These are phyloP conservation scores for Leccinum pachyderme DNA, from an alignment of 1,284 basidiomycete species.

Conservation along the genomic window DNA sequence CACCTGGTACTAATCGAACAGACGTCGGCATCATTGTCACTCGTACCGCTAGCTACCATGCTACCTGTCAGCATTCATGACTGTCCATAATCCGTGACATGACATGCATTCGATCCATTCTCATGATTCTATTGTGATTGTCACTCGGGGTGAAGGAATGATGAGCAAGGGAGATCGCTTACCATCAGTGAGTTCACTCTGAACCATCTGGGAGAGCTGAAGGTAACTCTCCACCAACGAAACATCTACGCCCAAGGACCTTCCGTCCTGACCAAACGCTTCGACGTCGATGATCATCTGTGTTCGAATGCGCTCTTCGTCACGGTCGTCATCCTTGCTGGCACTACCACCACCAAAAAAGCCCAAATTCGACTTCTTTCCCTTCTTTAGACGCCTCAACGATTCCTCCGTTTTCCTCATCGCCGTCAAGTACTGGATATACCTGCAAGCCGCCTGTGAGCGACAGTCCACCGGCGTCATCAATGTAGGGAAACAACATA, in stretches of 20 bases:
- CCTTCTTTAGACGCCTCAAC: conserved; percentile 80
- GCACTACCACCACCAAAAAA: conserved; percentile 58
- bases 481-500: conserved; percentile 30
- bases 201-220: conserved; percentile 60
- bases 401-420: conserved; percentile 93
- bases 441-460: conserved; percentile 40
- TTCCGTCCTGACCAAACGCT: conserved; percentile 76
- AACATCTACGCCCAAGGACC: conserved; percentile 65
- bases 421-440: conserved; percentile 66
- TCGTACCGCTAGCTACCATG: conserved; percentile 62
- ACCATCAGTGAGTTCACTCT: conserved; percentile 41
- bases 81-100: conserved; percentile 14
- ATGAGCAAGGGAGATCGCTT: neutral
- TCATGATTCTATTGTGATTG: conserved; percentile 21
- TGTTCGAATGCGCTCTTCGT: conserved; percentile 76
- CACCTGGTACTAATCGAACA: conserved; percentile 13
- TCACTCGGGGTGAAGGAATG: neutral
- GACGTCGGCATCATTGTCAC: conserved; percentile 48
- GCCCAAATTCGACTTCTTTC: conserved; percentile 77
- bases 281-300: conserved; percentile 90
- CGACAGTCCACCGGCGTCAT: neutral
- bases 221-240: conserved; percentile 53
- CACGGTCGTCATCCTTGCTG: conserved; percentile 61
- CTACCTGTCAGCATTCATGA: conserved; percentile 43
- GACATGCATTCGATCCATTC: neutral